phyloP scores from a whole-genome alignment of 2,329 filamentous ascomycete genomes.

The Ascocoryne sarcoides region DNA sequence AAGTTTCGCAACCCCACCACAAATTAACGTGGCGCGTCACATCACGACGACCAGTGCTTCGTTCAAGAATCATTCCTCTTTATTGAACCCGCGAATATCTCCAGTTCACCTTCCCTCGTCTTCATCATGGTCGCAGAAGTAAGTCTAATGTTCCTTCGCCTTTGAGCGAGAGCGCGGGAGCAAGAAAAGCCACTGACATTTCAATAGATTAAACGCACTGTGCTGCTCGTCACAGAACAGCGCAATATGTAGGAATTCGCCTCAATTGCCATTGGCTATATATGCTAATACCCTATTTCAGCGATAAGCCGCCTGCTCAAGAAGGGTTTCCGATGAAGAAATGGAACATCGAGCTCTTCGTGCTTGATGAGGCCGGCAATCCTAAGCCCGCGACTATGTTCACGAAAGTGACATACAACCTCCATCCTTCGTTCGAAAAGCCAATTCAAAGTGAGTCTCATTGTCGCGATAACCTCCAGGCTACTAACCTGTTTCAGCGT shows the following conservation, averaged over 20 bases:
- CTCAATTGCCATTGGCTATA: not conserved
- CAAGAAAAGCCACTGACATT: no score
- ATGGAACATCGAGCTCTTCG: slow-evolving; percentile 81
- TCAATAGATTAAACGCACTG: slow-evolving; percentile 63
- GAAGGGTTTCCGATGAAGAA: slow-evolving; percentile 87
- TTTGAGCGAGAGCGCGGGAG: not conserved
- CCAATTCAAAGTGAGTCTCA: slow-evolving; percentile 66
- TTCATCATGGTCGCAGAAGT: slow-evolving; percentile 28
- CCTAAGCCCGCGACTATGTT: slow-evolving; percentile 77
- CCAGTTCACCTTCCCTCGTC: slow-evolving; percentile 2
- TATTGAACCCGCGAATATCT: no score
- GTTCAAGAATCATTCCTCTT: no score
- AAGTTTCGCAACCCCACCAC: not conserved
- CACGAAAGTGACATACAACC: slow-evolving; percentile 83
- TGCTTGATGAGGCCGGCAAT: slow-evolving; percentile 80
- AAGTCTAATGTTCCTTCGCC: slow-evolving; percentile 9
- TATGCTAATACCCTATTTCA: slow-evolving; percentile 4
- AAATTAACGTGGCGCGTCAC: not conserved
- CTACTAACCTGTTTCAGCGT: no score
- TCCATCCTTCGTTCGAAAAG: slow-evolving; percentile 89
- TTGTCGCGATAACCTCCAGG: no score
- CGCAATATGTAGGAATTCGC: slow-evolving; percentile 44
- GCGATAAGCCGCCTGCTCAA: slow-evolving; percentile 70
- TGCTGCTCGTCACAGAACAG: slow-evolving; percentile 93
- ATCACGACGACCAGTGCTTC: no score